Evolutionary conservation across 192 early-diverging fungal species (phyloP), one percentile per base, ranked within the genome.

Genomic region (Neocallimastix lanati): DNA sequence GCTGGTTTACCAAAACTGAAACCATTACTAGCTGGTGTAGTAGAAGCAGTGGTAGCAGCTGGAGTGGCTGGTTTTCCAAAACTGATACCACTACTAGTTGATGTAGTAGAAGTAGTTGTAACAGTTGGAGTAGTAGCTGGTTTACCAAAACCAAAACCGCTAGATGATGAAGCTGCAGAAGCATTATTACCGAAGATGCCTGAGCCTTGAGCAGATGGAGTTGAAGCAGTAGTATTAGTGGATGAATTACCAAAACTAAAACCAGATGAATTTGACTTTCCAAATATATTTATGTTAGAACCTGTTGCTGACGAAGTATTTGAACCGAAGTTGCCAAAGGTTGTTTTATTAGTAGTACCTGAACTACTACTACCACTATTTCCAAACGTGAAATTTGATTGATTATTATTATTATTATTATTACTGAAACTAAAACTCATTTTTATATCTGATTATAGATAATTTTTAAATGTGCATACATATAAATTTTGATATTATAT

Each of bases 181-280:
- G 82, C 27, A 14, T 82, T 80, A 40, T 76, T 81, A 76, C 82
- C 82, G 33, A 82, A 83, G 13, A 77, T 25, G 27, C 83, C 78
- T 13, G 38, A 33, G 6, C 79, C 77, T 40, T 79, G 77, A 67
- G 81, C 30, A 7, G 84, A 77, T 40, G 82, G 78, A 12, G 79
- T 78, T n/a, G 85, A 28, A 21, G 82, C 9, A 15, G 81, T 29
- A 35, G 76, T 25, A 77, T n/a, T 29, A 81, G 37, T 81, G 4
- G 76, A 3, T 28, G 28, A 29, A 28, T 79, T 76, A 29, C 86
- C 76, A 12, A 83, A 78, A 29, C 85, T 78, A 13, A 82, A 77
- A 28, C 85, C n/a, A 27, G 81, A 37, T 28, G 85, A 78, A 82
- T 29, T 76, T 77, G 79, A 29, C 6, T 84, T 28, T 40, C 80